Percentiles rank a stretch among this genome's conserved stretches.
Evolutionary conservation across 2,329 filamentous ascomycete genomes (phyloP).

Genomic region (Neonectria hederae): DNA sequence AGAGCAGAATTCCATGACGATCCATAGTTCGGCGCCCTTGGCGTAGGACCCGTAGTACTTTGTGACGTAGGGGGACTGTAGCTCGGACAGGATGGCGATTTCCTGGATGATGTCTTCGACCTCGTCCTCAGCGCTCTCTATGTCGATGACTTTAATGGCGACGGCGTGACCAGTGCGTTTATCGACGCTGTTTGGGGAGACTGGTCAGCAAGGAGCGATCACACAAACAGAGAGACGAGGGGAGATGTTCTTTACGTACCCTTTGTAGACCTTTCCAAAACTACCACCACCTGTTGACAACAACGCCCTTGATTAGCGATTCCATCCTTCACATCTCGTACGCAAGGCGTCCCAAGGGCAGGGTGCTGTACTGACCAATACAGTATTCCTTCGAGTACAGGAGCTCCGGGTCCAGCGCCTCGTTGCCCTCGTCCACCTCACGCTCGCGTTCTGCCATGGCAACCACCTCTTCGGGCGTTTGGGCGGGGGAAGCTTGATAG

Average conservation of each 20-base stretch:
- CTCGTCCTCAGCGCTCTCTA: conserved; percentile 98
- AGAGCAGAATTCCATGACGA: conserved; percentile 99
- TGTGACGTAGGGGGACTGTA: conserved; percentile 95
- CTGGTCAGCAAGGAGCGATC: conserved; percentile 16
- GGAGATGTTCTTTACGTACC: conserved; percentile 60
- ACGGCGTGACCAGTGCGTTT: conserved; percentile 92
- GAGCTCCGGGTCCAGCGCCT: conserved; percentile 80
- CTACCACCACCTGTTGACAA: conserved; percentile 81
- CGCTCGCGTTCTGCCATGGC: conserved; percentile 61
- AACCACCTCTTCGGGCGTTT: not conserved
- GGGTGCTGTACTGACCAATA: conserved; percentile 68
- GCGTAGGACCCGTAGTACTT: conserved; percentile 98
- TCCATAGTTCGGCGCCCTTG: conserved; percentile 97
- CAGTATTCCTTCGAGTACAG: conserved; percentile 94
- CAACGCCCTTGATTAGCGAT: conserved; percentile 34
- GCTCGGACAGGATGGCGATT: conserved; percentile 94
- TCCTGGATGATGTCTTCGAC: conserved; percentile 99
- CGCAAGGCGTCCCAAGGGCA: conserved; percentile 8
- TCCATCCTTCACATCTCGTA: not conserved
- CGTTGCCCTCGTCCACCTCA: conserved; percentile 58
- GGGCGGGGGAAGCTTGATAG: not conserved
- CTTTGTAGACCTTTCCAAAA: conserved; percentile 99
- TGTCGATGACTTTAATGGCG: conserved; percentile 98
- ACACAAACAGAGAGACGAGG: not conserved
- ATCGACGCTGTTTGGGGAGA: conserved; percentile 73